Evolutionary conservation across 257 asterid species (phyloP), one percentile per base, ranked within the genome.

Genomic region (Anisodus acutangulus): DNA sequence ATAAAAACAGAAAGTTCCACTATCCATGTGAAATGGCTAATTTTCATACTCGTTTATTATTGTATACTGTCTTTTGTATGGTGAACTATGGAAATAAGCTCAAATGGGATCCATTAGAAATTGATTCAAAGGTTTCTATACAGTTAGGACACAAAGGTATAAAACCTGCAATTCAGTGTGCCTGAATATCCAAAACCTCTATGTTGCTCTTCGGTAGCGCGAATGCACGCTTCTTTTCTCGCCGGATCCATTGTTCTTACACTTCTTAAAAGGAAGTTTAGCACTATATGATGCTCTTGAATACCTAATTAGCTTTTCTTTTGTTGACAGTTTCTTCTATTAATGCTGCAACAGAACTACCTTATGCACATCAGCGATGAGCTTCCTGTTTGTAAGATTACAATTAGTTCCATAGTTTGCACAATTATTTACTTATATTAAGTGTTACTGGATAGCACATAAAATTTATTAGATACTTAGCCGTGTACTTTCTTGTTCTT

Each of bases 321-420:
- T 13, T 51, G 13, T 10, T 51, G 57, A 51, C 57, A 51, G 57
- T 51, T 51, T 51, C 15, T 4, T 51, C 13, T 49, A 31, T 31
- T 31, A 31, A 31, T 31, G 35, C 35, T 31, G 35, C 35, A 31
- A 31, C 35, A 31, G 35, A 31, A 31, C 35, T 31, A 41, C 45
- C 3, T 41, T 41, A 41, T 41, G 45, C 45, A 41, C 45, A 13
- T 67, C 47, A 35, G 19, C 1, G 47, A 66, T 66, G 47, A 12
- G 19, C 47, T 16, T 67, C 76, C 76, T 37, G 51, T 68, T 68
- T 35, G 76, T 37, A 68, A 68, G 76, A 68, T 37, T 35, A 35
- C 13, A 37, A 13, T 68, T 6, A 37, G 22, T 4, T 17, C 6
- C 26, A 22, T 31, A 10, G 45, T 26, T 17, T 26, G 17, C 9